Evolutionary conservation across 2,329 filamentous ascomycete species (phyloP), one percentile per base, ranked within the genome.

Genomic region (Amauroascus niger): DNA sequence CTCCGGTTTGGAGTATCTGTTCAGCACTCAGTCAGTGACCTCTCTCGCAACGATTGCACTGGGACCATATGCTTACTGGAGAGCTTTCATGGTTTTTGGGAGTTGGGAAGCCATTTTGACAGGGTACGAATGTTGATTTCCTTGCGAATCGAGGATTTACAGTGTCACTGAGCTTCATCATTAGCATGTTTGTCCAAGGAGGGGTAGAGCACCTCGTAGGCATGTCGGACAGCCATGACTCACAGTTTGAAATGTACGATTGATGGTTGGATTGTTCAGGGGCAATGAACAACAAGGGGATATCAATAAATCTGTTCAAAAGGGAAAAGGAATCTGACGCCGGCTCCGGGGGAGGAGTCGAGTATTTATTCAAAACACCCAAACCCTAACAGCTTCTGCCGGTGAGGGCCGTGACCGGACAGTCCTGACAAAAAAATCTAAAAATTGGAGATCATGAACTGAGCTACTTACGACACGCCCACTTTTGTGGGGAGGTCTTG

Each of bases 1-100:
- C 65, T 80, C 73, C 41, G 80, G 80, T 74, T 82, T 78, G 68
- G 80, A 77, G 70, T 83, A 83, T 68, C 73, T 75, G 58, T 53
- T 48, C 30, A 35, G 24, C 16, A 40, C 7, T 52, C 39, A 45
- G 35, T 45, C 13, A 49, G 11, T 13, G 13, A n/a, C n/a, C n/a
- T n/a, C n/a, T n/a, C 30, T 54, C 41, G 35, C 52, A 40, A 32
- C 40, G 40, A 30, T 45, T 28, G 2, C 47, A 30, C 48, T 49
- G 55, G 39, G 16, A 26, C n/a, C n/a, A 39, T 26, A 24, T 40
- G 67, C 74, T 61, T 69, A 80, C 79, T 76, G 73, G 67, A 83
- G 76, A 69, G 80, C 80, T 70, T 82, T 82, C 77, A 79, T 81
- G 59, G 75, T 71, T 66, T 74, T 70, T 55, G 77, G 77, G 58